Base-by-base conservation (phyloP, 306 rosid species). In the Trichosanthes truncata region DNA sequence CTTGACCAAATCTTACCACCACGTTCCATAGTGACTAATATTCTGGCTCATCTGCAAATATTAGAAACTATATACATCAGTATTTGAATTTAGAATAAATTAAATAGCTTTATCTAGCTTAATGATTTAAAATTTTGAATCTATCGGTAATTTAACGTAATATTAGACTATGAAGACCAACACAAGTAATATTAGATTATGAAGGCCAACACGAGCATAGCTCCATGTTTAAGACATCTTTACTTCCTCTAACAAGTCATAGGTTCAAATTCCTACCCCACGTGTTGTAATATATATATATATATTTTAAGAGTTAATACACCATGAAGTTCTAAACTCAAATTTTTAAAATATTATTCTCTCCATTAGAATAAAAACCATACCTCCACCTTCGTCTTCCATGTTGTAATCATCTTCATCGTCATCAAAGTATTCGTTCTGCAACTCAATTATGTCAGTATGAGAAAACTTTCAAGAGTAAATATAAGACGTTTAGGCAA, bases 361-460 rank as follows among this genome's bases (percentile, higher is more conserved):
- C 25, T 33, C 45, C 25, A 17, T 33, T 63, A 63, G 13, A 63
- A 9, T 63, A 56, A 17, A 36, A 36, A 76, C 31, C 71, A 59
- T 78, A 78, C 80, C 80, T 78, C 45, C 81, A 18, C 81, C 81
- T 4, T 79, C 81, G 2, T 79, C 81, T 33, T 45, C 81, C 75
- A 67, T 67, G 61, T 79, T 79, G 63, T 63, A 79, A 79, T 79
- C 81, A 2, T 79, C 81, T 63, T 79, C 81, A 21, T 79, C 81
- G 4, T 79, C 81, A 10, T 79, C 81, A 21, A 79, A 48, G 25
- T 65, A 2, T 51, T 66, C 76, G 8, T 79, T 79, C 81, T 79
- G 81, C 56, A 61, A 25, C 6, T 25, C 77, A 21, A 12, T 14
- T 36, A 45, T 25, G 57, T 71, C 11, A 71, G 36, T 71, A 3